These are phyloP conservation scores for Fusarium bulbicola DNA, from an alignment of 2,329 filamentous ascomycete genomes.

Conservation along the genomic window DNA sequence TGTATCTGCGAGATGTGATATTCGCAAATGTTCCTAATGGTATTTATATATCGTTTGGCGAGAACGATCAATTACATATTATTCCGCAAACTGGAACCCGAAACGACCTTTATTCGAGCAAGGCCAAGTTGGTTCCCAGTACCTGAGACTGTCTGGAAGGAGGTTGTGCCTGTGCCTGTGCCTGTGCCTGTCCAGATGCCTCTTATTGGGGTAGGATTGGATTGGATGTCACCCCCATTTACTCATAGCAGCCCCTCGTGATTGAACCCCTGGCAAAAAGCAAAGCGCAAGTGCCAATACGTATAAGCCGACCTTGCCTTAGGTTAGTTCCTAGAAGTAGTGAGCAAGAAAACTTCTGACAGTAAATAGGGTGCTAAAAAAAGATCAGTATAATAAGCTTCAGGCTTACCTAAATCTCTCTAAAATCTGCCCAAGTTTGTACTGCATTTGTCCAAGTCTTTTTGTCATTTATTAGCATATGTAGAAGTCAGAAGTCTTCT, in stretches of 20 bases:
- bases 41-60: not conserved
- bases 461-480: not conserved
- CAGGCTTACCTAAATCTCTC: not conserved
- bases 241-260: conserved; percentile 12
- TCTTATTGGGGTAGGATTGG: not conserved
- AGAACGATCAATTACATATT: not conserved
- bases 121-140: not conserved
- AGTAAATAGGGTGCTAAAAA: not conserved
- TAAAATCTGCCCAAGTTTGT: not conserved
- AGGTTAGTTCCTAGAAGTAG: not conserved
- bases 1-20: not conserved
- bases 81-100: not conserved
- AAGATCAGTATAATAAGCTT: not conserved
- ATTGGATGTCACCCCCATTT: conserved; percentile 1
- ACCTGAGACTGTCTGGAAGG: not conserved
- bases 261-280: conserved; percentile 11
- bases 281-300: not conserved
- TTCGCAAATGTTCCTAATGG: not conserved
- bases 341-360: not conserved
- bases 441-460: not conserved
- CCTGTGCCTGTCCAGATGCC: conserved; percentile 2
- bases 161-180: not conserved
- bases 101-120: not conserved
- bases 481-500: not conserved
- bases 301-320: not conserved